A percentile compares a stretch with the other conserved stretches of the same genome.
Evolutionary conservation across 2,329 filamentous ascomycete genomes (phyloP).

Genomic region (Akanthomyces uredinophilus): DNA sequence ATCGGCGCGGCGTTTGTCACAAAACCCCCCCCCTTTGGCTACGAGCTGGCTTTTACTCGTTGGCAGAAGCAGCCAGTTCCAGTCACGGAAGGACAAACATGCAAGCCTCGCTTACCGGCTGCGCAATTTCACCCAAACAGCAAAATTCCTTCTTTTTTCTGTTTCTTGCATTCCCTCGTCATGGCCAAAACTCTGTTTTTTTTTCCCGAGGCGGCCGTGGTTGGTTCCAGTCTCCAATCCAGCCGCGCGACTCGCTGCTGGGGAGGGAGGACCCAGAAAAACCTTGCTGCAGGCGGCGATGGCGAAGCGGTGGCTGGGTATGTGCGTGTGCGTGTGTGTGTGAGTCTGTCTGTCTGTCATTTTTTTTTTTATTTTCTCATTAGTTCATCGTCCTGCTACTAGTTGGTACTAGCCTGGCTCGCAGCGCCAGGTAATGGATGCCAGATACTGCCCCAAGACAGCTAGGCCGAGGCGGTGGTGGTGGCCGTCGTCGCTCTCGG

Average conservation of each 20-base stretch:
- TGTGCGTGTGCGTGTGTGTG: background rate
- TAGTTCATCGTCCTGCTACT: background rate
- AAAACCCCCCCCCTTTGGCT: too few relatives aligned
- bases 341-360: background rate
- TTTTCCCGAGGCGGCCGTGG: background rate
- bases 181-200: constrained; percentile 1
- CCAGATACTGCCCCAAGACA: background rate
- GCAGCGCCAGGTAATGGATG: background rate
- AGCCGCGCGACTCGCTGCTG: constrained; percentile 8
- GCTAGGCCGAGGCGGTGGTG: constrained; percentile 4
- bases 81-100: too few relatives aligned
- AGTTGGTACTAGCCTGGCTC: background rate
- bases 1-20: background rate
- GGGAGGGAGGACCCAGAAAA: background rate
- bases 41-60: too few relatives aligned
- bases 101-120: too few relatives aligned
- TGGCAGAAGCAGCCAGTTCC: too few relatives aligned
- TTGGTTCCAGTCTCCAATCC: background rate
- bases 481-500: constrained; percentile 6
- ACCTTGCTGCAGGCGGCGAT: background rate
- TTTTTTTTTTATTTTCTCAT: background rate
- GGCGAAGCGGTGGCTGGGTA: constrained; percentile 4
- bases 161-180: constrained; percentile 2
- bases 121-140: background rate
- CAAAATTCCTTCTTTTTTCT: background rate